These are phyloP conservation scores for Eutrema japonicum DNA, from an alignment of 345 rosid species.

Conservation along the genomic window DNA sequence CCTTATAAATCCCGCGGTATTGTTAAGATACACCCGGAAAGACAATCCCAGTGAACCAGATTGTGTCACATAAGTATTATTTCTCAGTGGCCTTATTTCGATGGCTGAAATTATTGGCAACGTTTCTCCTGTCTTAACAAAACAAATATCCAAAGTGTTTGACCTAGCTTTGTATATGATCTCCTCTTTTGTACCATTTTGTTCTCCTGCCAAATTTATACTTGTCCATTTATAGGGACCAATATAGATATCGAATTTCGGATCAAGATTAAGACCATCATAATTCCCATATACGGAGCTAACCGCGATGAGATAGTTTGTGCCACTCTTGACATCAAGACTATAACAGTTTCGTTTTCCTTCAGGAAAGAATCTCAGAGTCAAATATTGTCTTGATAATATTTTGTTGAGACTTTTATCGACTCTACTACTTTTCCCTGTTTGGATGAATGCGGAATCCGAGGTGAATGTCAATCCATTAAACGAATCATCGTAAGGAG, in stretches of 20 bases:
- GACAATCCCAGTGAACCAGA: conserved; percentile 29
- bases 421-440: conserved; percentile 23
- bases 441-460: conserved; percentile 38
- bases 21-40: not conserved
- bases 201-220: conserved; percentile 22
- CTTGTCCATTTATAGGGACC: conserved; percentile 51
- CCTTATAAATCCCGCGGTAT: conserved; percentile 2
- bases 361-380: conserved; percentile 45
- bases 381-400: not conserved
- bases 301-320: conserved; percentile 38
- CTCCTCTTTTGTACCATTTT: conserved; percentile 28
- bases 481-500: conserved; percentile 25
- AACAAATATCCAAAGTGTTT: conserved; percentile 49
- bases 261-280: conserved; percentile 38
- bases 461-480: conserved; percentile 44
- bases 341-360: conserved; percentile 53
- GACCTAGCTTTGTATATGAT: conserved; percentile 45
- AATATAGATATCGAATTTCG: conserved; percentile 48
- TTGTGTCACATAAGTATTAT: conserved; percentile 3
- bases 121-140: conserved; percentile 45
- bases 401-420: not conserved
- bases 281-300: conserved; percentile 51
- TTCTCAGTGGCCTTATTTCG: conserved; percentile 48
- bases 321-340: conserved; percentile 22
- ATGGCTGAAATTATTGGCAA: conserved; percentile 52